Evolutionary conservation across 768 basidiomycete species (phyloP).

Genomic region (Steccherinum ochraceum): DNA sequence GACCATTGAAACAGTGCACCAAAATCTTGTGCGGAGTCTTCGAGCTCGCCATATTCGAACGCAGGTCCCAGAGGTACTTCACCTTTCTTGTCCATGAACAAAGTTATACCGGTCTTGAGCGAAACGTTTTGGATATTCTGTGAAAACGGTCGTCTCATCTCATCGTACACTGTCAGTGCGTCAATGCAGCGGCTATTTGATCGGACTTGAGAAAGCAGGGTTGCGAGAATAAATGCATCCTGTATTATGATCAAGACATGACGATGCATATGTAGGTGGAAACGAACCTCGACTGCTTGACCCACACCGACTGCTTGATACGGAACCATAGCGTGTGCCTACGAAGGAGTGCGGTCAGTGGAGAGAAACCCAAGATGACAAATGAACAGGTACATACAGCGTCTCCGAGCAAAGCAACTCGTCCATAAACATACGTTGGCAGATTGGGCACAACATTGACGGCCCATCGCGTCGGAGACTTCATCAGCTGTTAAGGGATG

Average conservation of each 20-base stretch:
- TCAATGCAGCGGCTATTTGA: background rate
- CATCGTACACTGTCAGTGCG: background rate
- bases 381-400: constrained; percentile 12
- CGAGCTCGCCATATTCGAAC: background rate
- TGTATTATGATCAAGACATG: no score
- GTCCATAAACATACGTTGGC: constrained; percentile 18
- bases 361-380: background rate
- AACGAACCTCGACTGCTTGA: constrained; percentile 14
- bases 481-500: constrained; percentile 17
- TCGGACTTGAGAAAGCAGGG: background rate
- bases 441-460: constrained; percentile 23
- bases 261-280: no score
- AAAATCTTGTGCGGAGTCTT: background rate
- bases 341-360: background rate
- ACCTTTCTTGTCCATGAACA: background rate
- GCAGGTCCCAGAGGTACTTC: background rate
- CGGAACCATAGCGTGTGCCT: constrained; percentile 15
- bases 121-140: background rate
- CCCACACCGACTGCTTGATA: constrained; percentile 10
- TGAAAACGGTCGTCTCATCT: background rate
- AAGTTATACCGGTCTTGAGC: background rate
- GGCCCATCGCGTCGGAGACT: constrained; percentile 25
- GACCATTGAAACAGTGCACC: background rate
- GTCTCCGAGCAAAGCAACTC: constrained; percentile 23
- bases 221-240: background rate